Evolutionary conservation across 768 basidiomycete genomes (phyloP), one percentile per base, ranked within the genome.

Genomic region (Rhodotorula babjevae): DNA sequence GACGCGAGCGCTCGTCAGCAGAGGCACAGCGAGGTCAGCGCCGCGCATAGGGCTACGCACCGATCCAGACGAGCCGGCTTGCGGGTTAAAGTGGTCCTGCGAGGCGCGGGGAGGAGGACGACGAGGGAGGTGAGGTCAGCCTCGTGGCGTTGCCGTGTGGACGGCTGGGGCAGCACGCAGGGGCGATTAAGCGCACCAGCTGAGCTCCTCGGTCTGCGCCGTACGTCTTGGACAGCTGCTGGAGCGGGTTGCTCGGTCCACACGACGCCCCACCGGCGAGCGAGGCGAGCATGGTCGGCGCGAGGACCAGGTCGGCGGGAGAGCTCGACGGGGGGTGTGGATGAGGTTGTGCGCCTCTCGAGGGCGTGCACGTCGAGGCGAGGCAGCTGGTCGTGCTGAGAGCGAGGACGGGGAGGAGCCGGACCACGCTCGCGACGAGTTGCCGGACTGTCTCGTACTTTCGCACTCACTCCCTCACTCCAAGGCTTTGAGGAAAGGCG

Each of bases 241-340:
- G 90, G 27, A 95, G 81, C 19, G 91, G 87, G 80, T 93, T 95
- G 1, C 86, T 86, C 12, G 93, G 92, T 1, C 93, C 93, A 75
- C 92, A 95, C 57, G 92, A 91, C 2, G 90, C 84, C 55, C 87
- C 87, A 59, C 85, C 87, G 31, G 88, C 85, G 29, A 94, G 88
- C 84, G 90, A 85, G 61, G 91, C 88, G 42, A 93, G 84, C 53
- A 67, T 67, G 2, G 36, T n/a, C 18, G 18, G 27, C 42, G 42
- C 42, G 42, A 14, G 42, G 42, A n/a, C n/a, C n/a, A n/a, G n/a
- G n/a, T n/a, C n/a, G n/a, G n/a, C n/a, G n/a, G n/a, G n/a, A n/a
- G n/a, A n/a, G n/a, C n/a, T n/a, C n/a, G n/a, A n/a, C n/a, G n/a
- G n/a, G n/a, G n/a, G n/a, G n/a, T n/a, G n/a, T n/a, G n/a, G n/a